These are phyloP conservation scores for Ogataea parapolymorpha DNA, from an alignment of 805 yeast genomes.

Conservation along the genomic window DNA sequence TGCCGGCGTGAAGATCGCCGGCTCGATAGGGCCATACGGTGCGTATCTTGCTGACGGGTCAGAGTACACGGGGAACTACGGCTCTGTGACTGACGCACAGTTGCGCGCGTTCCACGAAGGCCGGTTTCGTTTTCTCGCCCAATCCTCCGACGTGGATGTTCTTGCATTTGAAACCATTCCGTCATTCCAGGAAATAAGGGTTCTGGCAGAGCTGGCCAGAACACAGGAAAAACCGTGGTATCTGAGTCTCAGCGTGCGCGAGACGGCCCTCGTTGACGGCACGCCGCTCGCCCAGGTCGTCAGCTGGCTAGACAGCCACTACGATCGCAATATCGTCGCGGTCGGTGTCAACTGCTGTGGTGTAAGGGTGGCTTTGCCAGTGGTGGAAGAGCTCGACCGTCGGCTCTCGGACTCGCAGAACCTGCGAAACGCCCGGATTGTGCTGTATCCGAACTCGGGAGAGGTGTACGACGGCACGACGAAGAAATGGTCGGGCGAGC, in stretches of 20 bases:
- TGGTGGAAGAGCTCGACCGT: slow-evolving; percentile 33
- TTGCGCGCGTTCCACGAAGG: slow-evolving; percentile 51
- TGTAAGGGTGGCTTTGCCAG: slow-evolving; percentile 37
- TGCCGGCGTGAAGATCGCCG: slow-evolving; percentile 40
- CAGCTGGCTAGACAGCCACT: slow-evolving; percentile 19
- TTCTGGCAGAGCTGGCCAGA: slow-evolving; percentile 31
- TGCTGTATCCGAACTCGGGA: slow-evolving; percentile 77
- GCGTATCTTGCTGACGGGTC: slow-evolving; percentile 64
- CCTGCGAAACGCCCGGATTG: slow-evolving; percentile 35
- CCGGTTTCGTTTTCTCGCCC: slow-evolving; percentile 38
- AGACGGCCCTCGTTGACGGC: slow-evolving; percentile 47
- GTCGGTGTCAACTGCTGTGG: slow-evolving; percentile 72
- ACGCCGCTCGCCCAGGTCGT: slow-evolving; percentile 37
- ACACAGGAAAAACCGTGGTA: slow-evolving; percentile 20
- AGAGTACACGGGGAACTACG: slow-evolving; percentile 72
- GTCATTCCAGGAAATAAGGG: slow-evolving; percentile 51
- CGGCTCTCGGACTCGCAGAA: slow-evolving; percentile 13
- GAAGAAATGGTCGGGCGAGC: slow-evolving; percentile 37
- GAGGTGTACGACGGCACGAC: slow-evolving; percentile 53
- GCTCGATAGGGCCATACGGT: slow-evolving; percentile 77
- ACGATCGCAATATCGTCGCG: slow-evolving; percentile 33
- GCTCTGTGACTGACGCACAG: slow-evolving; percentile 34
- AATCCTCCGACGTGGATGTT: slow-evolving; percentile 45
- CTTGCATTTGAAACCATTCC: slow-evolving; percentile 76
- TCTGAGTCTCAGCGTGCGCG: slow-evolving; percentile 39